Percentiles rank a stretch among this genome's conserved stretches.
phyloP scores from a whole-genome alignment of 2,329 filamentous ascomycete species.

The Pestalotiopsis sp. region DNA sequence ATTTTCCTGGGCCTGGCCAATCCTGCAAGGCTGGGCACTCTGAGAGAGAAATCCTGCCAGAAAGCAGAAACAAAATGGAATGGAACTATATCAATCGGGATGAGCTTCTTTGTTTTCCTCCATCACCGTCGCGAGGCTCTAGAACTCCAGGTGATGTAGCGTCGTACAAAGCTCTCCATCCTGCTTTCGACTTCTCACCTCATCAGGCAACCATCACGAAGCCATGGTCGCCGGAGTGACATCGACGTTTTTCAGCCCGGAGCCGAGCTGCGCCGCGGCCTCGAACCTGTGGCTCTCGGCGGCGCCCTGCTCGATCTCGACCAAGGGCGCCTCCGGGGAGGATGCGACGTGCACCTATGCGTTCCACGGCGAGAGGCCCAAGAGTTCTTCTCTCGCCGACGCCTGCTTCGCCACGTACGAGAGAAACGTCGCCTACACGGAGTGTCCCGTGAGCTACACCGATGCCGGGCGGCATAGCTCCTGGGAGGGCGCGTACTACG shows the following conservation, averaged over 20 bases:
- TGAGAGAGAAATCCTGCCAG: no score
- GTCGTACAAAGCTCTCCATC: no score
- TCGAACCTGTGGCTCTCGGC: conserved; percentile 3
- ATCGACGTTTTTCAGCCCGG: not conserved
- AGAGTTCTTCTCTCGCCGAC: not conserved
- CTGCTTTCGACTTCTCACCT: no score
- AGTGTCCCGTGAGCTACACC: conserved; percentile 1
- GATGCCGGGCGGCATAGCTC: not conserved
- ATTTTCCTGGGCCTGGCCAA: no score
- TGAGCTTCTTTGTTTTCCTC: no score
- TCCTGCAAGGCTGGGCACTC: no score
- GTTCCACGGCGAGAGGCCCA: not conserved
- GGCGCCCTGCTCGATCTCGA: not conserved
- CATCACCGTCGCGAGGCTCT: no score
- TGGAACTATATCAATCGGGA: no score
- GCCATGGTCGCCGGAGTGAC: not conserved
- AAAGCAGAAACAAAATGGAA: no score
- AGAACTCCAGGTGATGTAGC: no score
- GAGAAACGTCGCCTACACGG: not conserved
- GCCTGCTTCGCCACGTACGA: not conserved
- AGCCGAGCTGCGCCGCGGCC: not conserved
- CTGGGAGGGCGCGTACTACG: no score
- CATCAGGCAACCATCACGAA: no score
- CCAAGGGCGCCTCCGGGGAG: not conserved
- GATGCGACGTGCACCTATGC: not conserved